Evolutionary conservation across 164 flowering plant genomes (phyloP), one percentile per base, ranked within the genome.

Genomic region (Stephania japonica): DNA sequence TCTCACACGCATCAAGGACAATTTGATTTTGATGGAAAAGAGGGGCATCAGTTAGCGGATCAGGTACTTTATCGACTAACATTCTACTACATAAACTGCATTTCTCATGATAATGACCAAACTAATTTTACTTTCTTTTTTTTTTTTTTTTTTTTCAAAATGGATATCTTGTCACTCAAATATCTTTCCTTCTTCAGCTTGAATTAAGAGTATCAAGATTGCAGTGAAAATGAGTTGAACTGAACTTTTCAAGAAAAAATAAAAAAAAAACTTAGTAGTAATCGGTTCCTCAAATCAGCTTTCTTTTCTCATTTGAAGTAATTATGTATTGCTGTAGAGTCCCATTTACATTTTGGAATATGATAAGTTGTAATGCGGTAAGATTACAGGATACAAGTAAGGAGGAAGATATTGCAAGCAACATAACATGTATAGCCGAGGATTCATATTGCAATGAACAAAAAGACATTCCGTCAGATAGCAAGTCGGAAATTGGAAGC

Each of bases 401-500:
- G 25, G 81, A 75, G 53, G 78, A 72, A 38, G 26, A 56, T 8
- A 56, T 69, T 19, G 62, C 44, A 68, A 75, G 64, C 49, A 65
- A 78, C 67, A 67, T 38, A 59, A 69, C 26, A 42, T 49, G 43
- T 53, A 64, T 72, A 64, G 50, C 77, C 18, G 79, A 72, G 63
- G 84, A 78, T 61, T 71, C 80, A 8, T 70, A 61, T 26, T 49
- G 71, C 59, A 71, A 67, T 69, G 66, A 24, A 71, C 77, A 21
- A 1, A 68, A 70, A 10, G 79, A 80, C 69, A 62, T 79, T 56
- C 42, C 76, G 5, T 75, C 73, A 62, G 63, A 79, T 56, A 78
- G 81, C 70, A 78, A 78, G 49, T 68, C 76, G 74, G 91, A 80
- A 72, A 81, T 71, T 61, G 86, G 81, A 67, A 84, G 80, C 69